phyloP scores from a whole-genome alignment of 2,329 filamentous ascomycete genomes.

The Fusarium beomiforme region DNA sequence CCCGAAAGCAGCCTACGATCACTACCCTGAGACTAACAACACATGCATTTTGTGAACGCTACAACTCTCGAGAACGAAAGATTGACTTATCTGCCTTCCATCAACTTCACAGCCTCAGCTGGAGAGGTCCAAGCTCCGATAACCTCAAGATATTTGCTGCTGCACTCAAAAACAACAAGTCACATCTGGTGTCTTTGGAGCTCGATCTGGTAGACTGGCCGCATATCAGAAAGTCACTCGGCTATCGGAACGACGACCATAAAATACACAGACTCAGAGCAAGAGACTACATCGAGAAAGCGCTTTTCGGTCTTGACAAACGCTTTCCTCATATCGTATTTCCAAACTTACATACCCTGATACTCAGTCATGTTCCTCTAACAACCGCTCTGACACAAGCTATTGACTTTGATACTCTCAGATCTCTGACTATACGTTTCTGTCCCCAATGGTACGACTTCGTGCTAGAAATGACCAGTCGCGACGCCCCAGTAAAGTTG shows the following conservation, averaged over 20 bases:
- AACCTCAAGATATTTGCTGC: not conserved
- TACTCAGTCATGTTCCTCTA: not conserved
- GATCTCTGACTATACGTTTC: not conserved
- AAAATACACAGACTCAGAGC: not conserved
- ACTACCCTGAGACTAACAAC: not conserved
- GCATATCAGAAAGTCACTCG: not conserved
- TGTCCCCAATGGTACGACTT: not conserved
- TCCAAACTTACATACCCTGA: not conserved
- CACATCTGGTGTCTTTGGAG: not conserved
- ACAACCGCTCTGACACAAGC: accelerated
- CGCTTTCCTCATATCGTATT: not conserved
- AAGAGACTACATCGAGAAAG: not conserved
- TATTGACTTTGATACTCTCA: not conserved
- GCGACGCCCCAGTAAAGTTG: not conserved
- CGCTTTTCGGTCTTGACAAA: not conserved
- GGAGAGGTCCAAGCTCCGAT: not conserved
- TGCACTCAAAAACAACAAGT: not conserved
- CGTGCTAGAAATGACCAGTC: not conserved
- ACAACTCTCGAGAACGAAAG: not conserved
- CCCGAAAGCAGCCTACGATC: not conserved
- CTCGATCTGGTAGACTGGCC: not conserved
- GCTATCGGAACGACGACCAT: not conserved
- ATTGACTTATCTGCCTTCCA: not conserved
- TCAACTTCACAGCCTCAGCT: not conserved
- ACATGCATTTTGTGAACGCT: not conserved